phyloP scores from a whole-genome alignment of 2,329 filamentous ascomycete species.

The Aaosphaeria pasadenensis region DNA sequence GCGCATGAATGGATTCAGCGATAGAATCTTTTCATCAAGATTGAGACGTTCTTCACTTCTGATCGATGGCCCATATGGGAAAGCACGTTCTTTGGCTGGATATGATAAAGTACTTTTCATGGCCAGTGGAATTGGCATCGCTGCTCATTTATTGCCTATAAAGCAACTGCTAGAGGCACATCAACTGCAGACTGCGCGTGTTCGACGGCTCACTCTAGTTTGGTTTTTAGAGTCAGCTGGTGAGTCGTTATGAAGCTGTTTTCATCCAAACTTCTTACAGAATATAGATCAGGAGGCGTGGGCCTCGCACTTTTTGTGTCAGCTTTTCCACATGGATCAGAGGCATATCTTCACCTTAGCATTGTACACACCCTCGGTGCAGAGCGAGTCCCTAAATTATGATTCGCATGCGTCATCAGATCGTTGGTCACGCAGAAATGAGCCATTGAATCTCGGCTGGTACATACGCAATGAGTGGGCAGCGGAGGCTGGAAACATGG shows the following conservation, averaged over 20 bases:
- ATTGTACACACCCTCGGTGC: neutral
- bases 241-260: neutral
- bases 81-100: neutral
- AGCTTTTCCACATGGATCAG: slow-evolving; percentile 4
- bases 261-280: neutral
- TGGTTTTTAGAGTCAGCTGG: slow-evolving; percentile 9
- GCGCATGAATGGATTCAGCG: slow-evolving; percentile 4
- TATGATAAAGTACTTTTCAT: slow-evolving; percentile 11
- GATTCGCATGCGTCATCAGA: neutral
- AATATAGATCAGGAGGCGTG: slow-evolving; percentile 6
- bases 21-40: neutral
- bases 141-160: slow-evolving; percentile 7
- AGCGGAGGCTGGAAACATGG: slow-evolving; percentile 10
- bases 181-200: slow-evolving; percentile 5
- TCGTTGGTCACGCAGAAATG: neutral
- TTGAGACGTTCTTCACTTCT: slow-evolving; percentile 1
- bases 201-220: slow-evolving; percentile 6
- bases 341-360: slow-evolving; percentile 3
- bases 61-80: slow-evolving; percentile 11
- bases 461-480: slow-evolving; percentile 4
- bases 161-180: slow-evolving; percentile 6
- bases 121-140: slow-evolving; percentile 9
- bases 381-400: neutral
- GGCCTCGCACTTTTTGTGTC: slow-evolving; percentile 2
- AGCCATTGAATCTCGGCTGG: slow-evolving; percentile 1